Evolutionary conservation across 2,329 filamentous ascomycete species (phyloP).

Genomic region (Taxawa tesnikishii): DNA sequence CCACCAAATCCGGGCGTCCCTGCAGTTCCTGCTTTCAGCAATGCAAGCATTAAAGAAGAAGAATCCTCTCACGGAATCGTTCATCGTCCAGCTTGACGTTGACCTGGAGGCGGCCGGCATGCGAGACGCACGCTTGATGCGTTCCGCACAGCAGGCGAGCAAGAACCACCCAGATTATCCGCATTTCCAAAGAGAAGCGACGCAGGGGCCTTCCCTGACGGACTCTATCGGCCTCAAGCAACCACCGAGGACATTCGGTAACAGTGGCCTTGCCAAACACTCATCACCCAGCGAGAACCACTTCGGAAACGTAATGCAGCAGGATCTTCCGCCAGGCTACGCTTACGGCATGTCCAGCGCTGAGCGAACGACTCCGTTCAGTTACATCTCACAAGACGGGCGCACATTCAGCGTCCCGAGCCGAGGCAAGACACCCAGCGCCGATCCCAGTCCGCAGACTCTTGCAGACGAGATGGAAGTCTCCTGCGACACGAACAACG

Average conservation of each 20-base stretch:
- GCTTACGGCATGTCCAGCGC: not conserved
- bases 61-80: constrained; percentile 88
- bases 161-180: not conserved
- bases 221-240: not conserved
- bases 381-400: not conserved
- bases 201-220: not conserved
- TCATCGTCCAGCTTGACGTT: constrained; percentile 83
- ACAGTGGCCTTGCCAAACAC: constrained; percentile 4
- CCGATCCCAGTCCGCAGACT: not conserved
- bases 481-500: not conserved
- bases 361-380: not conserved
- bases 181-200: not conserved
- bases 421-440: not conserved
- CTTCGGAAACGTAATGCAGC: not conserved
- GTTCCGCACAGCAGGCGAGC: constrained; percentile 2
- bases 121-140: constrained; percentile 19
- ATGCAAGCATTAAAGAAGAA: constrained; percentile 82
- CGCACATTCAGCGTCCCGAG: not conserved
- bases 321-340: not conserved
- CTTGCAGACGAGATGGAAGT: not conserved
- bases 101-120: constrained; percentile 67
- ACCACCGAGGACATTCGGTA: constrained; percentile 1
- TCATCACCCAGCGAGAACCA: not conserved
- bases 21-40: constrained; percentile 82
- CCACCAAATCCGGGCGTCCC: constrained; percentile 60